Conservation (phyloP, 2,329 filamentous ascomycete genomes). For the Clonostachys solani region DNA sequence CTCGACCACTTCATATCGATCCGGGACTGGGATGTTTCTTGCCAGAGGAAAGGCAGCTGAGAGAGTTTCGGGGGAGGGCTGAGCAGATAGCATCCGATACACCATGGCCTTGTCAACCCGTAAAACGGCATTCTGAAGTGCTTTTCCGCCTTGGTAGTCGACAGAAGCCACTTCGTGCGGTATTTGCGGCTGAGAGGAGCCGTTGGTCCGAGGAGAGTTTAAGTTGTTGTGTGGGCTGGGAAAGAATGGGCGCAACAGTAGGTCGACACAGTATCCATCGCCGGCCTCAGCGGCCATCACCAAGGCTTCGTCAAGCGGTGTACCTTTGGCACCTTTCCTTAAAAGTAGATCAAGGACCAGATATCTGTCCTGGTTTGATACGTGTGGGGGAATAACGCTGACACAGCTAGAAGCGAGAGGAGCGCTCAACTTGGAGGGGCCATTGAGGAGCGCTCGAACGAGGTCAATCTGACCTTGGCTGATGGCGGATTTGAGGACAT, state of each 20-base stretch:
- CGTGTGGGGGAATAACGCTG: slow-evolving; percentile 39
- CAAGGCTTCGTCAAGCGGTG: slow-evolving; percentile 41
- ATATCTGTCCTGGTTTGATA: slow-evolving; percentile 37
- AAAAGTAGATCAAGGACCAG: slow-evolving; percentile 40
- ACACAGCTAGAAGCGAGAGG: slow-evolving; percentile 45
- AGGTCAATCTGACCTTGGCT: slow-evolving; percentile 37
- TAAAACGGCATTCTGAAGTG: slow-evolving; percentile 43
- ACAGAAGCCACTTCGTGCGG: slow-evolving; percentile 47
- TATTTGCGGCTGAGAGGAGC: slow-evolving; percentile 12
- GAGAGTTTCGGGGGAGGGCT: slow-evolving; percentile 41
- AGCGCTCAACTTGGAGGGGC: slow-evolving; percentile 35
- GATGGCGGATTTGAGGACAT: slow-evolving; percentile 44
- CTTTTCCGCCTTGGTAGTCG: slow-evolving; percentile 45
- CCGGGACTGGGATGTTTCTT: slow-evolving; percentile 30
- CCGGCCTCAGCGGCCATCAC: slow-evolving; percentile 42
- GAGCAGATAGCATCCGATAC: slow-evolving; percentile 37
- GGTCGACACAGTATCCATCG: slow-evolving; percentile 39
- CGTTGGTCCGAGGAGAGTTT: neutral
- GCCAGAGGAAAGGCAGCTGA: slow-evolving; percentile 43
- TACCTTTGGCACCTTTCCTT: slow-evolving; percentile 44
- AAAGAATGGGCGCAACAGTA: slow-evolving; percentile 46
- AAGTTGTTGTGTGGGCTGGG: slow-evolving; percentile 9
- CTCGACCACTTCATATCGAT: slow-evolving; percentile 44
- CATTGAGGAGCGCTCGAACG: slow-evolving; percentile 39
- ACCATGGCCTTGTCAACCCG: slow-evolving; percentile 38